These are phyloP conservation scores for Orbilia brochopaga DNA, from an alignment of 2,329 filamentous ascomycete genomes.

Conservation along the genomic window DNA sequence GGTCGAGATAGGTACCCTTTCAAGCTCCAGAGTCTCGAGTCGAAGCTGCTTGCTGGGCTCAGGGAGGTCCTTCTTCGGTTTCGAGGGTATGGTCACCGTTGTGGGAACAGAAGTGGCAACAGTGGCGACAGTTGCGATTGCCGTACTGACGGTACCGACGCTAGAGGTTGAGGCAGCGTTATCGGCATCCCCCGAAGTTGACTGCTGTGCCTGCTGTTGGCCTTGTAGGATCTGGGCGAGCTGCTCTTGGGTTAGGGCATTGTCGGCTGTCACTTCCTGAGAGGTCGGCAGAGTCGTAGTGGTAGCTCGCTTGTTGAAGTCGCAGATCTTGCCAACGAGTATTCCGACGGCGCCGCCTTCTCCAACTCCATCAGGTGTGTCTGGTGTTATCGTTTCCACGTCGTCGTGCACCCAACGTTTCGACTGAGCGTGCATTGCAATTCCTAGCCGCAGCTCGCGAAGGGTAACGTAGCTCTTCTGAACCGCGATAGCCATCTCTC, in stretches of 20 bases:
- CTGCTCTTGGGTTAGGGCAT: conserved; percentile 46
- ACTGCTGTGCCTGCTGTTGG: conserved; percentile 42
- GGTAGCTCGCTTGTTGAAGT: conserved; percentile 60
- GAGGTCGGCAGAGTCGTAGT: conserved; percentile 20
- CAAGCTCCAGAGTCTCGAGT: conserved; percentile 75
- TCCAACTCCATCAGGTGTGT: conserved; percentile 47
- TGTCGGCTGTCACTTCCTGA: conserved; percentile 33
- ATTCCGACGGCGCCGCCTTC: conserved; percentile 73
- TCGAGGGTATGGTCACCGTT: conserved; percentile 31
- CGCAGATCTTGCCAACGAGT: conserved; percentile 71
- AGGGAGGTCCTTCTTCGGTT: conserved; percentile 37
- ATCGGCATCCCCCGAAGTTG: conserved; percentile 27
- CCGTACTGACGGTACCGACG: conserved; percentile 28
- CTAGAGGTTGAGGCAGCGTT: conserved; percentile 38
- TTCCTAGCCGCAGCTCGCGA: conserved; percentile 74
- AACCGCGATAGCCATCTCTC: conserved; percentile 80
- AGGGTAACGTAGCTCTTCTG: conserved; percentile 71
- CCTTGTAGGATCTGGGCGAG: conserved; percentile 50
- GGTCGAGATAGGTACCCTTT: conserved; percentile 75
- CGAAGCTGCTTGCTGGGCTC: conserved; percentile 61
- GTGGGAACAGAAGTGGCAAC: conserved; percentile 38
- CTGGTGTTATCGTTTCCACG: conserved; percentile 44
- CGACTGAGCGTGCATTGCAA: conserved; percentile 63
- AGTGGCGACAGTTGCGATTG: conserved; percentile 30
- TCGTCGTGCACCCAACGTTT: conserved; percentile 54